phyloP scores from a whole-genome alignment of 2,329 filamentous ascomycete genomes.

The Pochonia chlamydosporia region DNA sequence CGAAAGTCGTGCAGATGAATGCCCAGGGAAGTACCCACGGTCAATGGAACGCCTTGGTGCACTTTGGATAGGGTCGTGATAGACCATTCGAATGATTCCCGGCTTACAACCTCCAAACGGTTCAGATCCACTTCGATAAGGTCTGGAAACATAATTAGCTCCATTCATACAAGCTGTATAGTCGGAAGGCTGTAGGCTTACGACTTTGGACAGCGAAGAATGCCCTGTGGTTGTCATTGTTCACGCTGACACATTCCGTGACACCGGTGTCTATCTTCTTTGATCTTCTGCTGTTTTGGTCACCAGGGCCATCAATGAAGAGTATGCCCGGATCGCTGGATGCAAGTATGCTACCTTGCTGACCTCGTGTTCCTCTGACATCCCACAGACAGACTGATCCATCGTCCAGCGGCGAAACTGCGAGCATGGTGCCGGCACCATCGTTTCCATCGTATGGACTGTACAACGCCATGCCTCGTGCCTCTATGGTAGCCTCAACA shows the following conservation, averaged over 20 bases:
- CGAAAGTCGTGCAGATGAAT: conserved; percentile 80
- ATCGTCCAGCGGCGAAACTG: conserved; percentile 76
- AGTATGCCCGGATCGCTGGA: conserved; percentile 64
- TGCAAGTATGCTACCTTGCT: conserved; percentile 57
- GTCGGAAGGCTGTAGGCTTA: conserved; percentile 30
- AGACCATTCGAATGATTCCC: conserved; percentile 70
- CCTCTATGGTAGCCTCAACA: conserved; percentile 51
- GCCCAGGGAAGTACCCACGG: conserved; percentile 75
- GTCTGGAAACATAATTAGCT: conserved; percentile 23
- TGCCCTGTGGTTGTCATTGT: conserved; percentile 59
- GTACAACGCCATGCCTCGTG: conserved; percentile 67
- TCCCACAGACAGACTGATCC: conserved; percentile 89
- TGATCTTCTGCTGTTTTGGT: conserved; percentile 40
- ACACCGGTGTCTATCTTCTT: conserved; percentile 67
- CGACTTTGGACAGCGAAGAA: conserved; percentile 76
- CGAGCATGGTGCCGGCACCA: conserved; percentile 38
- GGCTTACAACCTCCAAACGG: conserved; percentile 63
- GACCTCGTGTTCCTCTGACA: conserved; percentile 48
- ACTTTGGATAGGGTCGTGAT: conserved; percentile 77
- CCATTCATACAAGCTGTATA: neutral
- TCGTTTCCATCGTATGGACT: conserved; percentile 45
- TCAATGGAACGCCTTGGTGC: conserved; percentile 62
- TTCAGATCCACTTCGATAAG: conserved; percentile 78
- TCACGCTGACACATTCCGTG: conserved; percentile 77
- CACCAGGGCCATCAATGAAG: conserved; percentile 45